Evolutionary conservation across 106 monocot genomes (phyloP).

Genomic region (Platanthera guangdongensis): DNA sequence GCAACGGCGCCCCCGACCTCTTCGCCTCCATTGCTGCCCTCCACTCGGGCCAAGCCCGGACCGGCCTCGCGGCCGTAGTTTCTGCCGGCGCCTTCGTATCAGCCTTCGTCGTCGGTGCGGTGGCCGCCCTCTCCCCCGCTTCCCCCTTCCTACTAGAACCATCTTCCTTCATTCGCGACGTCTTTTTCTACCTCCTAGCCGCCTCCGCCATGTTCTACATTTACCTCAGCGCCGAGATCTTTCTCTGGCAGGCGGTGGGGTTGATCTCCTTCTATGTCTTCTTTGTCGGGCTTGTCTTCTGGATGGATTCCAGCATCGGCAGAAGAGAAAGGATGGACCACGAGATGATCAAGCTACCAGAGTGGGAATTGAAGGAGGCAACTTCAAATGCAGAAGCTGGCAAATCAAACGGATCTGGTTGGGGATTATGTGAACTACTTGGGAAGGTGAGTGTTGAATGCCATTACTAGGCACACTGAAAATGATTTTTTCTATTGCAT

Average conservation of each 20-base stretch:
- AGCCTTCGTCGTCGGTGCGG: constrained; percentile 76
- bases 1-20: constrained; percentile 88
- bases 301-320: constrained; percentile 59
- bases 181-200: constrained; percentile 76
- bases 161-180: constrained; percentile 62
- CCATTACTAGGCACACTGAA: neutral
- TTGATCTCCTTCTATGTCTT: constrained; percentile 70
- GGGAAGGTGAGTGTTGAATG: constrained; percentile 15
- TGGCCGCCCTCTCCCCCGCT: constrained; percentile 41
- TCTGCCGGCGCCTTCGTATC: constrained; percentile 96
- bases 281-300: constrained; percentile 83
- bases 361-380: constrained; percentile 11
- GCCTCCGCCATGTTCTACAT: constrained; percentile 67
- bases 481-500: neutral
- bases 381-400: neutral
- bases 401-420: neutral
- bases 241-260: constrained; percentile 78
- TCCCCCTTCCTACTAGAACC: constrained; percentile 61
- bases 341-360: constrained; percentile 14
- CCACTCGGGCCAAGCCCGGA: constrained; percentile 47
- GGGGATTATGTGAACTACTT: constrained; percentile 12
- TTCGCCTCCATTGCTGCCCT: constrained; percentile 79
- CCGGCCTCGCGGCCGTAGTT: constrained; percentile 77
- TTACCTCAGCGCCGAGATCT: constrained; percentile 90
- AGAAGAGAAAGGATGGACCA: constrained; percentile 12